A percentile compares a stretch with the other conserved stretches of the same genome.
Conservation (phyloP, 805 yeast genomes). For the Scheffersomyces stipitis region DNA sequence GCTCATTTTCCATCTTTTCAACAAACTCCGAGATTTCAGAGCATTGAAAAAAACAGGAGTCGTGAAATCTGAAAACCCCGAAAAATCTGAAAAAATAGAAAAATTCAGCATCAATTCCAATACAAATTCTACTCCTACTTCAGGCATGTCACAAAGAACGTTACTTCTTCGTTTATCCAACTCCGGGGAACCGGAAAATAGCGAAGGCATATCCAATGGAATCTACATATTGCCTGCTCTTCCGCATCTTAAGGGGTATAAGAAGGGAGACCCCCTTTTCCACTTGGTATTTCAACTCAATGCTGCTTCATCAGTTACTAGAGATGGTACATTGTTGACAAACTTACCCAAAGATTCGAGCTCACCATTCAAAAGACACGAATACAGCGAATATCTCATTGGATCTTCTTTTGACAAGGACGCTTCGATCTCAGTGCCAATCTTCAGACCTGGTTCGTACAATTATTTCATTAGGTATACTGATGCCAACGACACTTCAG, state of each 20-base stretch:
- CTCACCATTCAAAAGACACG: slow-evolving; percentile 53
- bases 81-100: too few relatives aligned
- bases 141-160: slow-evolving; percentile 17
- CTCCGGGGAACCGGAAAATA: slow-evolving; percentile 46
- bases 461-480: slow-evolving; percentile 68
- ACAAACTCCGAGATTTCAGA: too few relatives aligned
- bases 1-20: too few relatives aligned
- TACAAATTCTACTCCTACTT: too few relatives aligned
- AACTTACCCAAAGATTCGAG: slow-evolving; percentile 57
- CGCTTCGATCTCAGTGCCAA: slow-evolving; percentile 55
- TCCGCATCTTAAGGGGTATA: slow-evolving; percentile 32
- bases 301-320: slow-evolving; percentile 72
- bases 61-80: too few relatives aligned
- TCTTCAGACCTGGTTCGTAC: slow-evolving; percentile 76
- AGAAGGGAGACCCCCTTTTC: slow-evolving; percentile 43
- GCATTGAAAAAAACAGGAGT: too few relatives aligned
- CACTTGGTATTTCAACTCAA: slow-evolving; percentile 61
- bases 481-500: slow-evolving; percentile 17
- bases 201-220: slow-evolving; percentile 39
- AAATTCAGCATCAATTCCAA: too few relatives aligned
- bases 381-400: slow-evolving; percentile 52
- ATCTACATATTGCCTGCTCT: slow-evolving; percentile 52
- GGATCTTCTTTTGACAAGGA: slow-evolving; percentile 65
- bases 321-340: slow-evolving; percentile 70
- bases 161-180: slow-evolving; percentile 48